Evolutionary conservation across 768 basidiomycete species (phyloP).

Genomic region (Roridomyces roridus): DNA sequence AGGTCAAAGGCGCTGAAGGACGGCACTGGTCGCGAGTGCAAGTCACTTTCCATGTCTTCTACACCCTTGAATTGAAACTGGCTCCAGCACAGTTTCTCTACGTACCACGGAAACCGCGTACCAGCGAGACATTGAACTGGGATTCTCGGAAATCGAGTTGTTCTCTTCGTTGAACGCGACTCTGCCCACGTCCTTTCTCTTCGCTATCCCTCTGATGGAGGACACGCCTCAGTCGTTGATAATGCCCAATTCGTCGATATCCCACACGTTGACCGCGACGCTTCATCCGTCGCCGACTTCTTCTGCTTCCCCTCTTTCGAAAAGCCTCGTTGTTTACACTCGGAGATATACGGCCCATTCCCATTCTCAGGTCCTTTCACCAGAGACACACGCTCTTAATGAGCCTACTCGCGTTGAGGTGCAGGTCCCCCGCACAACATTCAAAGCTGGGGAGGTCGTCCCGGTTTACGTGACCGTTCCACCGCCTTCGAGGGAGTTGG

Average conservation of each 20-base stretch:
- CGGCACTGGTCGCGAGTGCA: constrained; percentile 73
- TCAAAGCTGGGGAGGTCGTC: constrained; percentile 74
- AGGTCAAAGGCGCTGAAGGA: constrained; percentile 73
- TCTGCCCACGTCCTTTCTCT: constrained; percentile 73
- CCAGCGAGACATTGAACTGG: constrained; percentile 70
- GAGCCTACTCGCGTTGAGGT: constrained; percentile 73
- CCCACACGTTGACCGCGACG: constrained; percentile 72
- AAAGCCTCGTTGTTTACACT: constrained; percentile 71
- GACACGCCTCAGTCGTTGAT: constrained; percentile 87
- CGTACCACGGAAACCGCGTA: constrained; percentile 71
- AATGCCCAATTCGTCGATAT: constrained; percentile 75
- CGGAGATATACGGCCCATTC: constrained; percentile 75
- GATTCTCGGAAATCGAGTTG: constrained; percentile 59
- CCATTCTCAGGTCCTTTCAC: constrained; percentile 59
- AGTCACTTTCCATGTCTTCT: constrained; percentile 39
- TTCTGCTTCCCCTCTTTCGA: constrained; percentile 46
- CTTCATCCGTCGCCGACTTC: constrained; percentile 57
- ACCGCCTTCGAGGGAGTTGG: constrained; percentile 69
- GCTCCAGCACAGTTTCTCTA: constrained; percentile 64
- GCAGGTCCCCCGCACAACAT: constrained; percentile 75
- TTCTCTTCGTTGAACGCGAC: constrained; percentile 48
- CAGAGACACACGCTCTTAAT: constrained; percentile 61
- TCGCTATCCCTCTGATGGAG: constrained; percentile 77
- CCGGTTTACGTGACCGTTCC: constrained; percentile 84
- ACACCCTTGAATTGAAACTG: constrained; percentile 19